Evolutionary conservation across 1,139 yeast species (phyloP).

Genomic region (Lodderomyces pseudojiufengensis): DNA sequence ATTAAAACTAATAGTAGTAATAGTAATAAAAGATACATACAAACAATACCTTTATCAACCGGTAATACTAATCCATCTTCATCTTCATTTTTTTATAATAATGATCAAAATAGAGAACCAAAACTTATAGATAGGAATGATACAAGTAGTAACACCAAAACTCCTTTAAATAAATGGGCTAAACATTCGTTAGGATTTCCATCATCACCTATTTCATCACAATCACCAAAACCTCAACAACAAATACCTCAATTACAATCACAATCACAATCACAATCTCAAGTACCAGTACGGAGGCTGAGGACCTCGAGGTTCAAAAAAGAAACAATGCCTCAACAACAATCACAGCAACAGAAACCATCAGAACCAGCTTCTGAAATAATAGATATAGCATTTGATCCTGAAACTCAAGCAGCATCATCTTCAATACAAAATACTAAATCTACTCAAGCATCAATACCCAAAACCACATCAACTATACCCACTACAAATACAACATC

Average conservation of each 20-base stretch:
- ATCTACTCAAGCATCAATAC: slow-evolving; percentile 3
- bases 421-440: slow-evolving; percentile 5
- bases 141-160: neutral
- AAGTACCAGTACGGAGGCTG: slow-evolving; percentile 30
- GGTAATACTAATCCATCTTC: slow-evolving; percentile 12
- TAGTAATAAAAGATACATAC: slow-evolving; percentile 39
- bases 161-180: slow-evolving; percentile 20
- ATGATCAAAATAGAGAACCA: slow-evolving; percentile 2
- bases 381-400: slow-evolving; percentile 12
- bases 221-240: slow-evolving; percentile 1
- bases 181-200: slow-evolving; percentile 18
- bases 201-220: slow-evolving; percentile 9
- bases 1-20: slow-evolving; percentile 5
- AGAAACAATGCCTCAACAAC: slow-evolving; percentile 2
- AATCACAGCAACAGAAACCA: neutral
- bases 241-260: neutral
- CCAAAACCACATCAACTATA: slow-evolving; percentile 9
- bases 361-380: slow-evolving; percentile 6
- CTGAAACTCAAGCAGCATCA: slow-evolving; percentile 13
- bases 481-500: slow-evolving; percentile 8
- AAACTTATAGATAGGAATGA: slow-evolving; percentile 1
- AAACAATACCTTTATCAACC: slow-evolving; percentile 34
- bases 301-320: slow-evolving; percentile 35
- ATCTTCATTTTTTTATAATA: slow-evolving; percentile 7
- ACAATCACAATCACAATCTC: slow-evolving; percentile 1